Percentiles rank a stretch among this genome's conserved stretches.
Evolutionary conservation across 164 flowering plant species (phyloP).

Genomic region (Berberis vulgaris): DNA sequence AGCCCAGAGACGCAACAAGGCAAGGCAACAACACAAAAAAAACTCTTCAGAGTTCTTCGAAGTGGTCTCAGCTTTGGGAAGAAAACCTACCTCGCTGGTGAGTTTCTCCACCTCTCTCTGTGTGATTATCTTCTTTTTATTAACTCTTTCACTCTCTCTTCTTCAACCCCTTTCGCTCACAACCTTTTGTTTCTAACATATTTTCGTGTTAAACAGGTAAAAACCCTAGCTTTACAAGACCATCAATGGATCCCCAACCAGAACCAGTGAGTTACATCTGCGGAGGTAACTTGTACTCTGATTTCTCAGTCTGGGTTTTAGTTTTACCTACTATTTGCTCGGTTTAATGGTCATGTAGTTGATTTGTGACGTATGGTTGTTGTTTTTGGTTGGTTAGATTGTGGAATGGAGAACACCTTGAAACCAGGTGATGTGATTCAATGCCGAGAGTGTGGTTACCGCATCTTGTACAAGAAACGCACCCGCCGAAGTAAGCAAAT

Average conservation of each 20-base stretch:
- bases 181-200: too few relatives aligned
- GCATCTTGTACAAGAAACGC: slow-evolving; percentile 91
- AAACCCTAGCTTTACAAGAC: too few relatives aligned
- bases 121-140: too few relatives aligned
- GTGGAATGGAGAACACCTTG: slow-evolving; percentile 81
- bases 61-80: too few relatives aligned
- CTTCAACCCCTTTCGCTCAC: too few relatives aligned
- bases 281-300: slow-evolving; percentile 40
- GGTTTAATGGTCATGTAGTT: not conserved
- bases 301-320: not conserved
- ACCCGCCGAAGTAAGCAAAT: slow-evolving; percentile 68
- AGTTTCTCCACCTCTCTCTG: too few relatives aligned
- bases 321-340: not conserved
- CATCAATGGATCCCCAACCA: slow-evolving; percentile 58
- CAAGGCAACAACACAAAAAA: too few relatives aligned
- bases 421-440: slow-evolving; percentile 90
- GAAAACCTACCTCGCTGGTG: too few relatives aligned
- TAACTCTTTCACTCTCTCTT: too few relatives aligned
- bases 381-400: slow-evolving; percentile 33
- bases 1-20: too few relatives aligned
- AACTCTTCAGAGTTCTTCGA: too few relatives aligned
- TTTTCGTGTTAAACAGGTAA: too few relatives aligned
- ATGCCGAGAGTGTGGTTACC: slow-evolving; percentile 91
- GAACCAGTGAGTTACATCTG: slow-evolving; percentile 86
- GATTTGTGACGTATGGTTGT: not conserved